Evolutionary conservation across 2,329 filamentous ascomycete genomes (phyloP).

Genomic region (Cordyceps tenuipes): DNA sequence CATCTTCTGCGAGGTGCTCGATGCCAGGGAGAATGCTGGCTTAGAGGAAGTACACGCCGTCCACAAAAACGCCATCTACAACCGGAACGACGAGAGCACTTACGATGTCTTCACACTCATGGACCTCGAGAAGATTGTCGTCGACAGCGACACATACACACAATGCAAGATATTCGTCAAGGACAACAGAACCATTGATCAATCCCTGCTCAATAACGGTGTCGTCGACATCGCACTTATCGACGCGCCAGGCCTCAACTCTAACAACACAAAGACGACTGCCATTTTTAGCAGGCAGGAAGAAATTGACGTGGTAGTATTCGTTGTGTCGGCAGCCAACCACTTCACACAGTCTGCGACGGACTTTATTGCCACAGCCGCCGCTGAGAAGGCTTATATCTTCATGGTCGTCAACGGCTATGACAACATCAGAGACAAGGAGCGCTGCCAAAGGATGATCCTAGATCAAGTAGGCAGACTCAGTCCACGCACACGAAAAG

Average conservation of each 20-base stretch:
- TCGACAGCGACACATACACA: slow-evolving; percentile 79
- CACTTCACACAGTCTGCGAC: slow-evolving; percentile 97
- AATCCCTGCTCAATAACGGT: slow-evolving; percentile 92
- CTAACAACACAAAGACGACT: slow-evolving; percentile 93
- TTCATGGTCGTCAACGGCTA: slow-evolving; percentile 99
- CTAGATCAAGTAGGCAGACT: slow-evolving; percentile 78
- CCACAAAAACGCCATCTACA: slow-evolving; percentile 70
- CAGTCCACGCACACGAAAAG: slow-evolving; percentile 90
- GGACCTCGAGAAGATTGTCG: slow-evolving; percentile 80
- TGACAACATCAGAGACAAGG: slow-evolving; percentile 86
- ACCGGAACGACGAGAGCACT: slow-evolving; percentile 85
- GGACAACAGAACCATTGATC: slow-evolving; percentile 79
- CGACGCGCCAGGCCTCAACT: slow-evolving; percentile 90
- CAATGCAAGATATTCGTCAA: slow-evolving; percentile 97
- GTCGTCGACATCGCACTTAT: slow-evolving; percentile 97
- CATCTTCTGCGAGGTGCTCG: slow-evolving; percentile 95
- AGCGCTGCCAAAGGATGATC: slow-evolving; percentile 85
- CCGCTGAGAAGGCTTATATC: slow-evolving; percentile 94
- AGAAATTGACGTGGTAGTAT: slow-evolving; percentile 97
- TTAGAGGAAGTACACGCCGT: slow-evolving; percentile 95
- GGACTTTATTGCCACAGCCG: slow-evolving; percentile 94
- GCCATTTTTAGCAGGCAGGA: slow-evolving; percentile 95
- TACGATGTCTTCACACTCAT: slow-evolving; percentile 77
- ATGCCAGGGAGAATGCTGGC: slow-evolving; percentile 82
- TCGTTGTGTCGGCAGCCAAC: slow-evolving; percentile 94